Evolutionary conservation across 768 basidiomycete genomes (phyloP).

Genomic region (Exsudoporus frostii): DNA sequence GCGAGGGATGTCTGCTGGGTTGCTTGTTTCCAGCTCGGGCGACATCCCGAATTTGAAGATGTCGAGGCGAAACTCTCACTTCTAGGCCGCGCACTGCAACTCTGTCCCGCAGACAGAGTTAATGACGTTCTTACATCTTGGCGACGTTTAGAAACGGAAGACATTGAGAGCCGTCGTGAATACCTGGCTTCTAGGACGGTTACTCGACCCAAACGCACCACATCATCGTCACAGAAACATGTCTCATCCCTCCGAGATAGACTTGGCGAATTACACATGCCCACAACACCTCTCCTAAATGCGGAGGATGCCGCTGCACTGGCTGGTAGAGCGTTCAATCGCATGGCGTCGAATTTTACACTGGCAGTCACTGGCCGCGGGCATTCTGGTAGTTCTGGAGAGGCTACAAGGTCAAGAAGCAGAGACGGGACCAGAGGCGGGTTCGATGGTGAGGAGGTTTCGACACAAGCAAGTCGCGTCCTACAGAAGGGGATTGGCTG

Average conservation of each 20-base stretch:
- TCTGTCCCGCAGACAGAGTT: constrained; percentile 81
- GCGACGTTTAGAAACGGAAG: constrained; percentile 70
- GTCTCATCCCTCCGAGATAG: constrained; percentile 56
- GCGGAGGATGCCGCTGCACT: constrained; percentile 79
- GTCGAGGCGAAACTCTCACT: constrained; percentile 62
- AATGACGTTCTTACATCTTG: constrained; percentile 76
- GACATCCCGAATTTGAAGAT: constrained; percentile 74
- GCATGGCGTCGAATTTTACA: constrained; percentile 72
- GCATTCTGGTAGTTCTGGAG: constrained; percentile 20
- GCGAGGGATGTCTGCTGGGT: constrained; percentile 87
- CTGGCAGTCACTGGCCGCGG: constrained; percentile 52
- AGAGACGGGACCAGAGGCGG: constrained; percentile 40
- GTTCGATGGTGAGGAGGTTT: constrained; percentile 58
- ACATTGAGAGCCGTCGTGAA: constrained; percentile 49
- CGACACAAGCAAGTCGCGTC: constrained; percentile 71
- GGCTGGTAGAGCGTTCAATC: constrained; percentile 74
- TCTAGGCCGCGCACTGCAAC: constrained; percentile 76
- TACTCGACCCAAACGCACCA: constrained; percentile 13
- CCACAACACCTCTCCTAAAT: constrained; percentile 62
- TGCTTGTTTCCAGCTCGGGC: constrained; percentile 83
- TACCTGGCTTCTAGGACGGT: constrained; percentile 30
- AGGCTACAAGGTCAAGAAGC: constrained; percentile 31
- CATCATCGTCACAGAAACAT: constrained; percentile 31
- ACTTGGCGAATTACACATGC: constrained; percentile 66
- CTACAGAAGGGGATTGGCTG: constrained; percentile 92